Base-by-base conservation (phyloP, 768 basidiomycete species). In the Zangia roseola region DNA sequence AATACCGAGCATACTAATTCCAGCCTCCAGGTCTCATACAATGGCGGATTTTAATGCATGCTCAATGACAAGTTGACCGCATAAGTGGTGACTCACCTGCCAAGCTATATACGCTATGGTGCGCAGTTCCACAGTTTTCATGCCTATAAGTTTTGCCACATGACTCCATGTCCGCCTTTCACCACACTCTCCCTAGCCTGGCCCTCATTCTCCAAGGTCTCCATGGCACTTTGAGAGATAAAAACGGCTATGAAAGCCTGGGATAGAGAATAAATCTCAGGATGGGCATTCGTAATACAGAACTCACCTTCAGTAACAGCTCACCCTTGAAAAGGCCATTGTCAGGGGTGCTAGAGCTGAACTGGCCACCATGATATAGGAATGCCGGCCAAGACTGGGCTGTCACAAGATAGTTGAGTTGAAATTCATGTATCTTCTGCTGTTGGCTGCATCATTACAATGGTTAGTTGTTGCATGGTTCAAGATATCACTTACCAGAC, bases 51-150 rank as follows among this genome's bases (percentile, higher is more conserved):
- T 26, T 26, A 26, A 26, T 26, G 26, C 26, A 26, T 10, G 26
- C 26, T 26, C 26, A 10, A 26, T 26, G 26, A n/a, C n/a, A n/a
- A n/a, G n/a, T n/a, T n/a, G n/a, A n/a, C n/a, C n/a, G n/a, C n/a
- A n/a, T n/a, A n/a, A n/a, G n/a, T n/a, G n/a, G n/a, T n/a, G n/a
- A n/a, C n/a, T n/a, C n/a, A n/a, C n/a, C n/a, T n/a, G n/a, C n/a
- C n/a, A n/a, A n/a, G n/a, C n/a, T n/a, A 43, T 38, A 26, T 52
- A 52, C 10, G 50, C 50, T 19, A 52, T 52, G 33, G 45, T 28
- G 2, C 12, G 13, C 0, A 39, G 44, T 10, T 45, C 10, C 16
- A 51, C 34, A 2, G 31, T 30, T 8, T 28, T 21, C 40, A 51
- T 46, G 19, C 43, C 34, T 34, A 40, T 20, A 1, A 37, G 12